These are phyloP conservation scores for Myrmaecium sp. DNA, from an alignment of 2,329 filamentous ascomycete genomes.

Conservation along the genomic window DNA sequence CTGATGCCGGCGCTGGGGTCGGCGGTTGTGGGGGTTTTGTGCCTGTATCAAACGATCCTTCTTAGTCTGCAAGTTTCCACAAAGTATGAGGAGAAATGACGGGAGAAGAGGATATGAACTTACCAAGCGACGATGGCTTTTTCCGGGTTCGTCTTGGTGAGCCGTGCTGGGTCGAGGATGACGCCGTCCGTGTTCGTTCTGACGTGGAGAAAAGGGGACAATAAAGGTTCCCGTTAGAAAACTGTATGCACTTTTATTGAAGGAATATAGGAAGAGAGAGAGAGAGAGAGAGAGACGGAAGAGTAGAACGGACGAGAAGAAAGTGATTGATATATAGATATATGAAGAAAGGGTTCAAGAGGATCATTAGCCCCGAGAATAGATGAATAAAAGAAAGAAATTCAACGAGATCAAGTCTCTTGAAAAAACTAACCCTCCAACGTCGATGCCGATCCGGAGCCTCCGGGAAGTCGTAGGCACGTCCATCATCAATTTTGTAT, in stretches of 20 bases:
- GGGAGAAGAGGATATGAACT: no score
- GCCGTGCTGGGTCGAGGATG: slow-evolving; percentile 13
- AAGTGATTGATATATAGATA: background rate
- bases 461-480: no score
- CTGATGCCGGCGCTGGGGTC: slow-evolving; percentile 21
- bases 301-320: no score
- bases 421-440: slow-evolving; percentile 19
- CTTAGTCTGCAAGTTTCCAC: no score
- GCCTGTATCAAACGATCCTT: slow-evolving; percentile 14
- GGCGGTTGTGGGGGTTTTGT: slow-evolving; percentile 21
- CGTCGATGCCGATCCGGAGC: slow-evolving; percentile 28
- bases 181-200: slow-evolving; percentile 20
- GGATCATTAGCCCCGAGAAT: background rate
- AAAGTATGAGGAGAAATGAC: no score
- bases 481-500: no score
- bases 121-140: slow-evolving; percentile 13
- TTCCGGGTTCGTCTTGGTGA: slow-evolving; percentile 10
- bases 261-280: no score
- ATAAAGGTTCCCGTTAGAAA: no score
- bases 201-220: no score
- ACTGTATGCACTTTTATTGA: no score
- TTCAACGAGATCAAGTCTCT: background rate
- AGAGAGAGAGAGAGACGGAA: no score
- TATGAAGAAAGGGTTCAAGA: background rate
- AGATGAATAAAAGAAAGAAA: background rate